These are phyloP conservation scores for Plantago ovata DNA, from an alignment of 257 asterid species.

Conservation along the genomic window DNA sequence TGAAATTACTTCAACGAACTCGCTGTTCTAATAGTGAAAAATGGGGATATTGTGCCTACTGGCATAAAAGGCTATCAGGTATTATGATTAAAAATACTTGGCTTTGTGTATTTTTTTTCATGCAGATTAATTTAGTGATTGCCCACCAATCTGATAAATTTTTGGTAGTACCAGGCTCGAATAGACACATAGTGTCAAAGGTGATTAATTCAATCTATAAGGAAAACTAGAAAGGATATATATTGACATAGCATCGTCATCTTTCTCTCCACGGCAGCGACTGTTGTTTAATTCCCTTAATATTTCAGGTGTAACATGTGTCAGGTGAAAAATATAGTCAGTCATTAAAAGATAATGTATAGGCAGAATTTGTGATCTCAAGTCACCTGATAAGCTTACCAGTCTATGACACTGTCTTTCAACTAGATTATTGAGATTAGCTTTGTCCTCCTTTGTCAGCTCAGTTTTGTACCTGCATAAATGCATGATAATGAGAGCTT, in stretches of 20 bases:
- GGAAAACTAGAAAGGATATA: conserved; percentile 60
- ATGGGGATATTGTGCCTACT: too few species aligned
- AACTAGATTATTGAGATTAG: conserved; percentile 50
- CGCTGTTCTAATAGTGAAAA: too few species aligned
- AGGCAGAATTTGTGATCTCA: conserved; percentile 2
- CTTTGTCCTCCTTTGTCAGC: conserved; percentile 78
- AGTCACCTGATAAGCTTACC: conserved; percentile 41
- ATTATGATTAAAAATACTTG: too few species aligned
- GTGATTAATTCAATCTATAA: background rate
- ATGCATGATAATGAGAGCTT: background rate
- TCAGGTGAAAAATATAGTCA: conserved; percentile 8
- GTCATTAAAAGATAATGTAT: background rate
- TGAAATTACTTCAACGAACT: too few species aligned
- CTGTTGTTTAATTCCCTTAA: conserved; percentile 80
- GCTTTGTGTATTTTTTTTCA: background rate
- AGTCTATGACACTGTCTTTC: conserved; percentile 73
- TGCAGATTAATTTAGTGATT: background rate
- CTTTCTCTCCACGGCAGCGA: conserved; percentile 94
- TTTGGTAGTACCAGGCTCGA: conserved; percentile 7
- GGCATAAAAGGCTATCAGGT: too few species aligned
- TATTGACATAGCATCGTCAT: conserved; percentile 59
- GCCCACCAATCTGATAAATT: conserved; percentile 1
- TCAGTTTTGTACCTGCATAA: conserved; percentile 76
- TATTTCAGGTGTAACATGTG: conserved; percentile 94
- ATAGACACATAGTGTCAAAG: conserved; percentile 3